Evolutionary conservation across 2,329 filamentous ascomycete species (phyloP), one percentile per base, ranked within the genome.

Genomic region (Fusarium oligoseptatum): DNA sequence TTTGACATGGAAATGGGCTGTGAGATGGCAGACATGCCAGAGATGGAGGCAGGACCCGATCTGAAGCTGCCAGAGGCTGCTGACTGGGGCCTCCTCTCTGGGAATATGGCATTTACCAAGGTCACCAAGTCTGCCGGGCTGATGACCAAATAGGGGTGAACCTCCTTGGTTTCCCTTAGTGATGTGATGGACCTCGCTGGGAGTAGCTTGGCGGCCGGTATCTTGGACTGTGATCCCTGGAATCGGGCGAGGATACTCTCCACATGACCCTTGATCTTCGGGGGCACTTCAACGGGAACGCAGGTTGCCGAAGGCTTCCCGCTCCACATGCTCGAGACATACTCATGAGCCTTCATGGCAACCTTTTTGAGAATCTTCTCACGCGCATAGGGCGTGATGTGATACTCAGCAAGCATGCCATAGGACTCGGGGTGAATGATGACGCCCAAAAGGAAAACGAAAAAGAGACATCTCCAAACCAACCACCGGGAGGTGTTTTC

Each of bases 381-480:
- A 50, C 97, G 91, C 48, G 95, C 95, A 83, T 96, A 95, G 76
- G 97, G 94, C 60, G 94, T 95, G 78, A 98, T 95, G 84, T 98
- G 94, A 82, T 97, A 96, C 78, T 97, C 94, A 66, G 94, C 90
- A 86, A 98, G 92, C 85, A 93, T 90, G 64, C 91, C 90, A 76
- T 91, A 88, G 62, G 88, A 95, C 88, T 99, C 97, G 12, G 97
- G 97, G 79, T 97, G 94, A 57, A 95, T 94, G 79, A 98, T 90
- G 63, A 95, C 92, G 77, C 94, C 93, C 56, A 94, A 89, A 39
- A 98, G 87, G 83, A 97, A 98, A 61, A 93, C 92, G 72, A 95
- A 93, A 82, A 98, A 98, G 72, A 98, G 92, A 92, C 96, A 99
- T 80, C 95, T 93, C 78, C 93, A 94, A 73, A 98, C 92, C 75